A percentile compares a stretch with the other conserved stretches of the same genome.
Conservation (phyloP, 768 basidiomycete species). For the Termitomyces sp. region DNA sequence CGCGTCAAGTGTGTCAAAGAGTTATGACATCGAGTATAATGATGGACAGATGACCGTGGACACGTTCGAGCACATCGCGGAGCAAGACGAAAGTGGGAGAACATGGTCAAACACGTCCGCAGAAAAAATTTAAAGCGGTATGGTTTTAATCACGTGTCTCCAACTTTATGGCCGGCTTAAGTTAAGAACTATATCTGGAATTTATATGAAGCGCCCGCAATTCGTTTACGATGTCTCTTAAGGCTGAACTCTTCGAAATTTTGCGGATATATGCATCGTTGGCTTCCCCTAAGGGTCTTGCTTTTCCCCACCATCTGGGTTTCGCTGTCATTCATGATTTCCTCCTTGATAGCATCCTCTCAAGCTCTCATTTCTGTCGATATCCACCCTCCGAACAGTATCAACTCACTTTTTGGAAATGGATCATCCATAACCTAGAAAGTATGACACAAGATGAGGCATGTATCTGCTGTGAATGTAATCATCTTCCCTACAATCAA, state of each 20-base stretch:
- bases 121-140: slow-evolving; percentile 25
- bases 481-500: background rate
- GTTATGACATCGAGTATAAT: slow-evolving; percentile 19
- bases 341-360: slow-evolving; percentile 45
- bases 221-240: slow-evolving; percentile 2
- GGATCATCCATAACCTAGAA: slow-evolving; percentile 54
- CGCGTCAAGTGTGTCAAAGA: slow-evolving; percentile 8
- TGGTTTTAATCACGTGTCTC: slow-evolving; percentile 24
- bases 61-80: slow-evolving; percentile 23
- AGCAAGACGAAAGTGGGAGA: slow-evolving; percentile 27
- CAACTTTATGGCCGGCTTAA: slow-evolving; percentile 16
- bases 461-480: slow-evolving; percentile 17
- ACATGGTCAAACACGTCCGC: slow-evolving; percentile 20
- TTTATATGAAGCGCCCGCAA: background rate
- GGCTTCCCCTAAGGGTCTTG: slow-evolving; percentile 33
- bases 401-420: slow-evolving; percentile 70
- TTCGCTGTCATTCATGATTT: slow-evolving; percentile 45
- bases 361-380: slow-evolving; percentile 42
- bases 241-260: slow-evolving; percentile 31
- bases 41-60: slow-evolving; percentile 18
- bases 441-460: slow-evolving; percentile 38
- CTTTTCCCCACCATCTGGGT: slow-evolving; percentile 32
- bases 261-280: slow-evolving; percentile 51
- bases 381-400: slow-evolving; percentile 64
- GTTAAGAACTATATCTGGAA: background rate